Evolutionary conservation across 1,139 yeast species (phyloP).

Genomic region (Suhomyces bokatorum): DNA sequence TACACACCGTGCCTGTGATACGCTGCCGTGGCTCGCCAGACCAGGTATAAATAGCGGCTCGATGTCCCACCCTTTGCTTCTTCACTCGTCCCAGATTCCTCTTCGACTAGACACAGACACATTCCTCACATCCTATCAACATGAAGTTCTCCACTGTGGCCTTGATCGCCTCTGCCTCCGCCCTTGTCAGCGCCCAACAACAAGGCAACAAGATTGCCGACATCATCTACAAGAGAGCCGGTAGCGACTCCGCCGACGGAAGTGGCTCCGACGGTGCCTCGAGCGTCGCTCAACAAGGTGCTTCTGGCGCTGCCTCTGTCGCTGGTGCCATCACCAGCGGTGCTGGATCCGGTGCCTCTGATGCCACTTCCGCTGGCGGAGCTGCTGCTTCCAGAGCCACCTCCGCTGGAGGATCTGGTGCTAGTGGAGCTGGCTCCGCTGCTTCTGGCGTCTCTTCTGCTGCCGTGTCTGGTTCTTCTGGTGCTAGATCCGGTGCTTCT

Average conservation of each 20-base stretch:
- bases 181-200: conserved; percentile 17
- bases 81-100: neutral
- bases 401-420: conserved; percentile 44
- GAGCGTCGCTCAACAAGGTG: neutral
- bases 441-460: too few relatives aligned
- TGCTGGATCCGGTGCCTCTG: conserved; percentile 22
- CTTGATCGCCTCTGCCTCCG: conserved; percentile 16
- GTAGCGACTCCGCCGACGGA: conserved; percentile 25
- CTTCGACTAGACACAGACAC: neutral
- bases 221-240: conserved; percentile 11
- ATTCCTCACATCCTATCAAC: neutral
- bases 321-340: conserved; percentile 11
- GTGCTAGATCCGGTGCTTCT: conserved; percentile 39
- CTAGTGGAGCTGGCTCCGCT: too few relatives aligned
- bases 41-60: neutral
- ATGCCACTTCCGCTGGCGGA: conserved; percentile 36
- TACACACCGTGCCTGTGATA: too few relatives aligned
- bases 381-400: conserved; percentile 23
- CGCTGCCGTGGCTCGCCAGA: neutral
- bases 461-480: conserved; percentile 37
- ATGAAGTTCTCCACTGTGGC: conserved; percentile 20
- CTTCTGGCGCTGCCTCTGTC: conserved; percentile 20
- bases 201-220: conserved; percentile 5
- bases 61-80: neutral
- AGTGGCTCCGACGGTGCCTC: conserved; percentile 16